These are phyloP conservation scores for Chlorencoelia australis DNA, from an alignment of 2,329 filamentous ascomycete species.

Conservation along the genomic window DNA sequence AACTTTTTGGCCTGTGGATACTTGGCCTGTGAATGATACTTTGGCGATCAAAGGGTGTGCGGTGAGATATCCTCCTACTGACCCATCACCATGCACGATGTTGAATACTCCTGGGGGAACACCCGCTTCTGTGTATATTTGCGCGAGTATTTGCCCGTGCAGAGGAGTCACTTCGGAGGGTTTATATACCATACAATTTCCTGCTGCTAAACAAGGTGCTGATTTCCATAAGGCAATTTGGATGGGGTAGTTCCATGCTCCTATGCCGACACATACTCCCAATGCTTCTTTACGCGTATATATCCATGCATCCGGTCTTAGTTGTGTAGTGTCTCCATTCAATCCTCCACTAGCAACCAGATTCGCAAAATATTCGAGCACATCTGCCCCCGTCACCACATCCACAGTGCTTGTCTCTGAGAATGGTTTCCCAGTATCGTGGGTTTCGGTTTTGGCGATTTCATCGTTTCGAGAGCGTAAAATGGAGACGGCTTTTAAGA, in stretches of 20 bases:
- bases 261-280: slow-evolving; percentile 78
- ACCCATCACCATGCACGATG: slow-evolving; percentile 70
- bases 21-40: slow-evolving; percentile 84
- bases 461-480: slow-evolving; percentile 69
- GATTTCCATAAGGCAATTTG: slow-evolving; percentile 89
- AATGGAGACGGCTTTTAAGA: slow-evolving; percentile 65
- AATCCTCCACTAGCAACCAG: slow-evolving; percentile 67
- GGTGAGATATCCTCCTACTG: slow-evolving; percentile 67
- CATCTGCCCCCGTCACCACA: slow-evolving; percentile 72
- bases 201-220: slow-evolving; percentile 72
- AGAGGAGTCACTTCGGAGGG: slow-evolving; percentile 79
- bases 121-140: slow-evolving; percentile 69
- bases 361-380: slow-evolving; percentile 79
- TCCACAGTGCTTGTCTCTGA: slow-evolving; percentile 80
- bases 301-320: slow-evolving; percentile 69
- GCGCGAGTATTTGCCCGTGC: slow-evolving; percentile 66
- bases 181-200: slow-evolving; percentile 88
- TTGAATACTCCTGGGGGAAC: slow-evolving; percentile 79
- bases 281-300: slow-evolving; percentile 75
- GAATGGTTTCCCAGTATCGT: slow-evolving; percentile 79
- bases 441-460: slow-evolving; percentile 68
- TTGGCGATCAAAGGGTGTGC: slow-evolving; percentile 66
- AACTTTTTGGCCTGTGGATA: slow-evolving; percentile 73
- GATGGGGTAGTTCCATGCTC: slow-evolving; percentile 87
- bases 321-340: slow-evolving; percentile 67